Evolutionary conservation across 768 basidiomycete genomes (phyloP).

Genomic region (Cyathus striatus): DNA sequence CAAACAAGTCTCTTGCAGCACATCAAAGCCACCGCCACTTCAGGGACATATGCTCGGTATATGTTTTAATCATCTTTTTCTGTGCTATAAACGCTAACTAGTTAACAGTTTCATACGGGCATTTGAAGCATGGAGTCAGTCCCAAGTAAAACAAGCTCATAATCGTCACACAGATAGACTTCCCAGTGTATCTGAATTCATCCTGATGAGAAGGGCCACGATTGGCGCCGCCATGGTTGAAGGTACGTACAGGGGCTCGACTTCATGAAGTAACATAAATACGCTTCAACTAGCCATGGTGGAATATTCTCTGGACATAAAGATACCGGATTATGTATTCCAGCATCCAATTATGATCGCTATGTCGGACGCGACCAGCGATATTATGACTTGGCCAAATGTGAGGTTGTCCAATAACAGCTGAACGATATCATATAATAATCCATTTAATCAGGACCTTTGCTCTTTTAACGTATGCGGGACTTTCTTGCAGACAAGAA

Average conservation of each 20-base stretch:
- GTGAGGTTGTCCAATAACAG: constrained; percentile 4
- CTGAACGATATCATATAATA: background rate
- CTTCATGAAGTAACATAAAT: background rate
- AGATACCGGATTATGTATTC: constrained; percentile 12
- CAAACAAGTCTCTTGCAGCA: background rate
- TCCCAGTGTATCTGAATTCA: constrained; percentile 12
- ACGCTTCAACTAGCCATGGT: constrained; percentile 9
- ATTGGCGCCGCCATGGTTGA: constrained; percentile 12
- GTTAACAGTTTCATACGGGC: constrained; percentile 9
- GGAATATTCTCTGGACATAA: constrained; percentile 11
- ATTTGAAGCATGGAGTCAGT: constrained; percentile 7
- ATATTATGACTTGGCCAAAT: constrained; percentile 17
- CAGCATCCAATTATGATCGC: constrained; percentile 9
- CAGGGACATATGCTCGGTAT: background rate
- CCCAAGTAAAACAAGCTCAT: constrained; percentile 8
- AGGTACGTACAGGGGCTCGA: constrained; percentile 3
- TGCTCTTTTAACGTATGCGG: constrained; percentile 15
- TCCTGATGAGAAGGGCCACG: constrained; percentile 10
- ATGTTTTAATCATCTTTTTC: background rate
- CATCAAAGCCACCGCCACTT: background rate
- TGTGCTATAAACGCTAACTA: background rate
- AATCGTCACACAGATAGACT: constrained; percentile 6
- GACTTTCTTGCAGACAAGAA: background rate
- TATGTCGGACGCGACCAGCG: constrained; percentile 14
- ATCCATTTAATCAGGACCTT: constrained; percentile 12